Evolutionary conservation across 176 grass and related monocot genomes (phyloP).

Genomic region (Leersia perrieri): DNA sequence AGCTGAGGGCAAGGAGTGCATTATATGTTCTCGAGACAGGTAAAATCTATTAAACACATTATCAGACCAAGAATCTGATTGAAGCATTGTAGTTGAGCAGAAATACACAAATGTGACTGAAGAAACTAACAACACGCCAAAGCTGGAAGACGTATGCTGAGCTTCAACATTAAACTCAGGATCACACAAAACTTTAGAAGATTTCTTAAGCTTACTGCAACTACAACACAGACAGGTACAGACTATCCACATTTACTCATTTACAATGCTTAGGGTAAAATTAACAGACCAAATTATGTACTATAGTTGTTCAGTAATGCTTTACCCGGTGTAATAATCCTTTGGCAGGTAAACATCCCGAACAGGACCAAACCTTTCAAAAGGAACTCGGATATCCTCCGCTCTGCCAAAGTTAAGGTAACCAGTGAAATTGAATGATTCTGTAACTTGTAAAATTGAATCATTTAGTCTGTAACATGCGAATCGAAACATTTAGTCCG

Average conservation of each 20-base stretch:
- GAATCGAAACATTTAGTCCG: not conserved
- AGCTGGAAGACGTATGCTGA: not conserved
- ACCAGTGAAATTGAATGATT: not conserved
- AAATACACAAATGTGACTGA: not conserved
- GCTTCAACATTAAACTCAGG: no score
- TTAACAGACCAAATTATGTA: not conserved
- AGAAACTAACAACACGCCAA: not conserved
- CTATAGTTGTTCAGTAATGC: conserved; percentile 27
- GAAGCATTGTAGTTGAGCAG: not conserved
- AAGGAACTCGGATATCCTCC: conserved; percentile 73
- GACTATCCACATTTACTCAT: not conserved
- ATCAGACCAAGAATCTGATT: not conserved
- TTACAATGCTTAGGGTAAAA: not conserved
- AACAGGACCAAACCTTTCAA: conserved; percentile 90
- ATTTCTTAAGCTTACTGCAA: not conserved
- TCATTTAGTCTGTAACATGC: no score
- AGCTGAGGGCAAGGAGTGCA: conserved; percentile 22
- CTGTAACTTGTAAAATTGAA: not conserved
- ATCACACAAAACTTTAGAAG: not conserved
- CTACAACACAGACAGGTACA: not conserved
- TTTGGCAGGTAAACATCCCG: conserved; percentile 91
- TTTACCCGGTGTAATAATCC: conserved; percentile 81
- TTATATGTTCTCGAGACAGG: not conserved
- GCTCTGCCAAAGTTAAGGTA: conserved; percentile 34
- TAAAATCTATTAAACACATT: not conserved